Base-by-base conservation (phyloP, 805 yeast genomes). In the Wickerhamiella galacta region DNA sequence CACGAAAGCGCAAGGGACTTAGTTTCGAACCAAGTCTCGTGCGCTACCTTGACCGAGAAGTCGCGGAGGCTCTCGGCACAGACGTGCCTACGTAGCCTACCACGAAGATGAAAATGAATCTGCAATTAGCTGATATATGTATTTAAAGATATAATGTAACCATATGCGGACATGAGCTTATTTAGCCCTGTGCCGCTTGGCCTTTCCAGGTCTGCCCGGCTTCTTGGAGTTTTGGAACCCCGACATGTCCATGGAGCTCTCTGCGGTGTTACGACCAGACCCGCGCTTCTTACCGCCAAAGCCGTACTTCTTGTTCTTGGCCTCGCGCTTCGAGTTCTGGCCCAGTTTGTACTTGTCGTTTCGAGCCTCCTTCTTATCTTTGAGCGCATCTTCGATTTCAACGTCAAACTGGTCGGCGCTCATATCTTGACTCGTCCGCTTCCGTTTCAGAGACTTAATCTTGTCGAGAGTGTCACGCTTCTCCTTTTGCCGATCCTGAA, bases 401-500 rank as follows among this genome's bases (percentile, higher is more conserved):
- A 87, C 77, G 52, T 79, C 82, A 56, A 87, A 85, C 45, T 75
- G 85, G 44, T 75, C 82, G 41, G 66, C 63, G 30, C 66, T 63
- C 24, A 80, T 68, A 44, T 78, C 93, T 42, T 74, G 71, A 40
- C 71, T 68, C 48, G 73, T 73, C 61, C 93, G 73, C 71, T 82
- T 85, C 53, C 78, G 75, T 68, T 81, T 82, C 50, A 90, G 68
- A n/a, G 79, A 66, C 58, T 83, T 85, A 56, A 87, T 81, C 62
- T 77, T 79, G 16, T 85, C 94, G 44, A 87, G 58, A 15, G 94
- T 74, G 16, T 82, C 94, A 52, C 70, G 72, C 75, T 87, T 87
- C 48, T 83, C 90, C 63, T 79, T 75, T 53, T 81, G 92, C 61
- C 96, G 77, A 48, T 79, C 81, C 61, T 85, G 95, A 50, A 85